A percentile compares a stretch with the other conserved stretches of the same genome.
Conservation (phyloP, 352 stramenopile species). For the Globisporangium recalcitrans region DNA sequence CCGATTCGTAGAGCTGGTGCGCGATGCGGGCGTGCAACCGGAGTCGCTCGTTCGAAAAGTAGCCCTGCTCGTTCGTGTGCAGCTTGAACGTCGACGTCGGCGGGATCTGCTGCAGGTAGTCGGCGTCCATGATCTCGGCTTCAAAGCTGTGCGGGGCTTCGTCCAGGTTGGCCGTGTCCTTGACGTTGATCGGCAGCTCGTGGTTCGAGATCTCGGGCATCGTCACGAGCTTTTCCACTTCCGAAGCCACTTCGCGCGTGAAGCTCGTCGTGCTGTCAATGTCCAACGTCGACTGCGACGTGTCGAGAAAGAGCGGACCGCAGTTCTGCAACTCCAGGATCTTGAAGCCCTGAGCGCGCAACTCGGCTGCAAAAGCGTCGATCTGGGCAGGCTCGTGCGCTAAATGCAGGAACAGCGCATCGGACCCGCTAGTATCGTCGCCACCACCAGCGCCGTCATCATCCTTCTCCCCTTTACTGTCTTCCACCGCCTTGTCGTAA, state of each 20-base stretch:
- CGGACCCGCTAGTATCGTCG: neutral
- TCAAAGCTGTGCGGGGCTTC: conserved; percentile 21
- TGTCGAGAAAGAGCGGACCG: conserved; percentile 58
- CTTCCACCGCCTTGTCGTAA: conserved; percentile 16
- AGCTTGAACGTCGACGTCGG: conserved; percentile 56
- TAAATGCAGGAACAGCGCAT: conserved; percentile 37
- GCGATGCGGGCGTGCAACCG: conserved; percentile 68
- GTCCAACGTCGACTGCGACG: conserved; percentile 60
- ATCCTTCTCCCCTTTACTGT: conserved; percentile 1
- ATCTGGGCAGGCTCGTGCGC: conserved; percentile 45
- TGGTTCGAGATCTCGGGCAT: conserved; percentile 28
- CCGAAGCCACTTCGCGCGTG: conserved; percentile 39
- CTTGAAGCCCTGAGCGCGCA: conserved; percentile 30
- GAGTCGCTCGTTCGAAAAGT: conserved; percentile 58
- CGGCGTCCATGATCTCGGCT: conserved; percentile 40
- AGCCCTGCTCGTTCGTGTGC: conserved; percentile 49
- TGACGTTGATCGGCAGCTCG: conserved; percentile 6
- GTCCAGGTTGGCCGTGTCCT: neutral
- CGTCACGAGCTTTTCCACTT: conserved; percentile 43
- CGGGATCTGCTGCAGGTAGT: conserved; percentile 28
- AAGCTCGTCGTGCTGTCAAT: conserved; percentile 46
- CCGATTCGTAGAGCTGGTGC: conserved; percentile 57
- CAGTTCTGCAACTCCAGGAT: conserved; percentile 56
- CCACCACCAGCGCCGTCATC: conserved; percentile 3
- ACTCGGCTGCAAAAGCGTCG: conserved; percentile 32